Percentiles rank a stretch among this genome's conserved stretches.
phyloP scores from a whole-genome alignment of 1,284 basidiomycete genomes.

The Irpex sp. region DNA sequence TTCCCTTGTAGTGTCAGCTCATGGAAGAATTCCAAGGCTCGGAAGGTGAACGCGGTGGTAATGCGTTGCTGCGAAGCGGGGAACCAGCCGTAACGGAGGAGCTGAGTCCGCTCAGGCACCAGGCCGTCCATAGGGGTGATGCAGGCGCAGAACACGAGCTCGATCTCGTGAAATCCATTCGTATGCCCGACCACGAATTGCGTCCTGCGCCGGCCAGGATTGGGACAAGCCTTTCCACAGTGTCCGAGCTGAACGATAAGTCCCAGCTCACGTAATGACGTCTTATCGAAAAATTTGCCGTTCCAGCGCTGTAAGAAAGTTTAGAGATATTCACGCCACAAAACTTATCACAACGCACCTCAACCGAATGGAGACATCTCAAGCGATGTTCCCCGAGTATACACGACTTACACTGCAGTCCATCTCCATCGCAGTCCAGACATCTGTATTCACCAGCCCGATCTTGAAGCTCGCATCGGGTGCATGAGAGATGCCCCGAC shows the following conservation, averaged over 20 bases:
- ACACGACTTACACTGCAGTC: background rate
- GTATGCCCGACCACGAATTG: slow-evolving; percentile 3
- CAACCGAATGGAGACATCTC: background rate
- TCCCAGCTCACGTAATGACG: slow-evolving; percentile 3
- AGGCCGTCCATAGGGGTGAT: background rate
- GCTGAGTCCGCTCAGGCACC: slow-evolving; percentile 5
- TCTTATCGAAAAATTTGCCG: background rate
- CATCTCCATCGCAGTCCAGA: background rate
- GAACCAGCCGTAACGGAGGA: slow-evolving; percentile 12
- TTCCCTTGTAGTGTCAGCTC: slow-evolving; percentile 13
- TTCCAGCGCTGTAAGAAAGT: background rate
- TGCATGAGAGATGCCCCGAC: too few relatives aligned
- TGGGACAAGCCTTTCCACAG: background rate
- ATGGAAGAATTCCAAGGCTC: slow-evolving; percentile 16
- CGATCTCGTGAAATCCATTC: slow-evolving; percentile 7
- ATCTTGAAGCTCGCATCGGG: too few relatives aligned
- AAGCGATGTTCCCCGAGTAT: background rate
- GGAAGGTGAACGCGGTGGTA: slow-evolving; percentile 13
- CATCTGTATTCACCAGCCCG: background rate
- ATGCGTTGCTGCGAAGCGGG: slow-evolving; percentile 15
- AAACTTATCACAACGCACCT: background rate
- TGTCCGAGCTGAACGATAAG: slow-evolving; percentile 13
- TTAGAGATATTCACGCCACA: background rate
- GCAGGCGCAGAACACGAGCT: slow-evolving; percentile 7
- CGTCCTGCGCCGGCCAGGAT: background rate